Conservation (phyloP, 768 basidiomycete genomes). For the Rubroboletus satanas region DNA sequence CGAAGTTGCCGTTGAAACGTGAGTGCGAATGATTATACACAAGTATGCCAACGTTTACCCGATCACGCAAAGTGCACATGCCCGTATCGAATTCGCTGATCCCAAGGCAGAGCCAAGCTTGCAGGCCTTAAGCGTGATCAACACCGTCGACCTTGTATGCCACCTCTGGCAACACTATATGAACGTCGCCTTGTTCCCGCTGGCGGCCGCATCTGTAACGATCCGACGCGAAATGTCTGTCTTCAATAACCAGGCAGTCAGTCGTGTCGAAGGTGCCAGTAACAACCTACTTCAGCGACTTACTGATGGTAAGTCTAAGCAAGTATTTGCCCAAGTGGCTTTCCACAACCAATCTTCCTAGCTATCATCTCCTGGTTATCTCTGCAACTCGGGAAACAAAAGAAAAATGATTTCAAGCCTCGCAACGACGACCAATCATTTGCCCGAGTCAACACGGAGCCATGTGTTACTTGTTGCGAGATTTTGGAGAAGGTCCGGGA, state of each 20-base stretch:
- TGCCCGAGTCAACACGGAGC: constrained; percentile 91
- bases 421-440: constrained; percentile 94
- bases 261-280: constrained; percentile 76
- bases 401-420: constrained; percentile 95
- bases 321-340: background rate
- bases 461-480: constrained; percentile 84
- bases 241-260: constrained; percentile 86
- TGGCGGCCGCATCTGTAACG: constrained; percentile 82
- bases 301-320: constrained; percentile 62
- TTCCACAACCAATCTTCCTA: constrained; percentile 26
- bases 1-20: constrained; percentile 93
- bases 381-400: constrained; percentile 81
- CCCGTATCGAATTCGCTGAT: constrained; percentile 70
- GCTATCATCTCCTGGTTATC: constrained; percentile 74
- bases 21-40: constrained; percentile 28
- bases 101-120: constrained; percentile 78
- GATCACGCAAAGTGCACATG: constrained; percentile 51
- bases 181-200: constrained; percentile 82
- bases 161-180: constrained; percentile 98
- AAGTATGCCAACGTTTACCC: background rate
- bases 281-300: constrained; percentile 78
- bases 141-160: constrained; percentile 78
- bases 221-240: constrained; percentile 88
- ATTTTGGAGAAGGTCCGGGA: constrained; percentile 78
- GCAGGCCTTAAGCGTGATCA: constrained; percentile 60